Base-by-base conservation (phyloP, 768 basidiomycete genomes). In the Macrolepiota dolichaula region DNA sequence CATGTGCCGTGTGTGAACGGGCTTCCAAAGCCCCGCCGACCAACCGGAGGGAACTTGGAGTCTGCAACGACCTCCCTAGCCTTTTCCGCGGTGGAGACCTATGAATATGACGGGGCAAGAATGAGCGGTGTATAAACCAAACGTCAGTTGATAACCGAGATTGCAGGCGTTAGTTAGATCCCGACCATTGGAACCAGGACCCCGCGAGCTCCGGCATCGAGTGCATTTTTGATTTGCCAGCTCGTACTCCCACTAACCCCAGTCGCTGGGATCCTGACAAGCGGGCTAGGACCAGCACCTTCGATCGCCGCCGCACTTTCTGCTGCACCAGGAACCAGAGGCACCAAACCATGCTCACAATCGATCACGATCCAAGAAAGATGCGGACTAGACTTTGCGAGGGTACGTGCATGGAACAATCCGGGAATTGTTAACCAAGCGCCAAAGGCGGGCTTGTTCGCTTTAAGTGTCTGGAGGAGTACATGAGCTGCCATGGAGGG, bases 151-250 rank as follows among this genome's bases (percentile, higher is more conserved):
- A 24, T 22, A 4, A 3, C 25, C 9, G 25, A 27, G 47, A 24
- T 13, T 24, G 47, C 22, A 49, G 47, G 47, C n/a, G n/a, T n/a
- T n/a, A n/a, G n/a, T 49, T 22, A 9, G 5, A 11, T 37, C 59
- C 74, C 38, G 65, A 89, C 86, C 86, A 89, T 86, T 3, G 88
- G 88, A 0, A 88, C 83, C 44, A 91, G 66, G 4, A 89, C 73
- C 0, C 88, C 87, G 27, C 78, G 75, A 17, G 87, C 88, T 4
- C 88, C 88, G 0, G 84, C 83, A 66, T 89, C 88, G 32, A 89
- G 77, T 0, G 83, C 87, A 62, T 85, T 78, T 72, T 89, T 89
- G 72, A 89, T 87, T 70, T 88, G 87, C 86, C 87, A 88, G 58
- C 78, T 77, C 2, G 85, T 84, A 63, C 82, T 81, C 0, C 74